Conservation (phyloP, 1,284 basidiomycete genomes). For the Mycena citricolor region DNA sequence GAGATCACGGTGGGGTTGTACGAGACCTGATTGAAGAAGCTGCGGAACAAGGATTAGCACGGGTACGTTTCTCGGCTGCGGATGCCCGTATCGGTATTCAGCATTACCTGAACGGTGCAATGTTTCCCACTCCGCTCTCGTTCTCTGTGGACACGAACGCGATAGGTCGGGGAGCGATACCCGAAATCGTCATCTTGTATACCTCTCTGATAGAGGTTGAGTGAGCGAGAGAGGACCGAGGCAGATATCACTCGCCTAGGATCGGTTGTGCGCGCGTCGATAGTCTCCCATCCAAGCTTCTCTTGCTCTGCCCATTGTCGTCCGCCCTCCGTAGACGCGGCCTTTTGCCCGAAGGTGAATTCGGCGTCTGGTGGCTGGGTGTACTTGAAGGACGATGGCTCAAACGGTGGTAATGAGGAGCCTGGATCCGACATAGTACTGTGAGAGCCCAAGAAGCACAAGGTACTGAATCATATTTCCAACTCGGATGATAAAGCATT, state of each 20-base stretch:
- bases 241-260: slow-evolving; percentile 37
- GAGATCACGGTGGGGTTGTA: slow-evolving; percentile 59
- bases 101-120: slow-evolving; percentile 56
- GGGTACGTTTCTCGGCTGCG: not conserved
- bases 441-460: not conserved
- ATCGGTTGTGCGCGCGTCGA: slow-evolving; percentile 51
- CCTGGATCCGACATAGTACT: slow-evolving; percentile 11
- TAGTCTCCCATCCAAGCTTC: slow-evolving; percentile 52
- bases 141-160: slow-evolving; percentile 66
- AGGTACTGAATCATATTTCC: too few species aligned
- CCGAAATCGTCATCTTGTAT: slow-evolving; percentile 56
- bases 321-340: slow-evolving; percentile 49
- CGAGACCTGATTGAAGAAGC: slow-evolving; percentile 51
- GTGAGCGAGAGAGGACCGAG: not conserved
- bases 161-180: slow-evolving; percentile 65
- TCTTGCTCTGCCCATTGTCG: slow-evolving; percentile 51
- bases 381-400: slow-evolving; percentile 30
- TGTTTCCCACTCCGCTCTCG: slow-evolving; percentile 52
- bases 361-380: slow-evolving; percentile 55
- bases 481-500: too few species aligned
- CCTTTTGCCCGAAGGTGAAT: slow-evolving; percentile 56
- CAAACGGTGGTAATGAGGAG: slow-evolving; percentile 28
- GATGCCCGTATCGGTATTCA: slow-evolving; percentile 9
- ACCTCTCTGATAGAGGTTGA: slow-evolving; percentile 30
- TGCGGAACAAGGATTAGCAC: slow-evolving; percentile 21